phyloP scores from a whole-genome alignment of 768 basidiomycete species.

The Rhizopogon sp. region DNA sequence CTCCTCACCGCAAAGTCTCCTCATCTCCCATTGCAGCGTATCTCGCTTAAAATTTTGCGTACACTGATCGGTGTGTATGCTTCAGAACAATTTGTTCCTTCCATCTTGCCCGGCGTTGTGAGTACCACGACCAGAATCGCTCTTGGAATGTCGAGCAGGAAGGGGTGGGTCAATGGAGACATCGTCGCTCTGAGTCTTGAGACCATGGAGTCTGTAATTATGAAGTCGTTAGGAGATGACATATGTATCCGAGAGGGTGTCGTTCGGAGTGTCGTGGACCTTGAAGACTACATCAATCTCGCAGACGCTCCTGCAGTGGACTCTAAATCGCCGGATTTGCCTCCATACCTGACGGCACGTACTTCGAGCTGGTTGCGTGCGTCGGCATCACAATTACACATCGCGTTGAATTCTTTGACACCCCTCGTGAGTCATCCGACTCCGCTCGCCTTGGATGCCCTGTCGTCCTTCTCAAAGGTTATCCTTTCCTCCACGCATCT shows the following conservation, averaged over 20 bases:
- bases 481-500: slow-evolving; percentile 52
- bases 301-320: slow-evolving; percentile 10
- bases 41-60: slow-evolving; percentile 55
- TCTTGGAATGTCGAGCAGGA: slow-evolving; percentile 45
- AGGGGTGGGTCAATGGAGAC: slow-evolving; percentile 72
- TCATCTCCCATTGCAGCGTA: slow-evolving; percentile 54
- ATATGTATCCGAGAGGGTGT: slow-evolving; percentile 61
- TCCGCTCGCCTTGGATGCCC: slow-evolving; percentile 52
- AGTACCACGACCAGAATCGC: slow-evolving; percentile 73
- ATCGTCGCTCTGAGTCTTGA: slow-evolving; percentile 52
- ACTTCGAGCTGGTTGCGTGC: slow-evolving; percentile 77
- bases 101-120: slow-evolving; percentile 80
- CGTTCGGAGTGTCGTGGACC: slow-evolving; percentile 44
- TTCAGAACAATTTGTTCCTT: slow-evolving; percentile 49
- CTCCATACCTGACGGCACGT: slow-evolving; percentile 48
- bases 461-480: slow-evolving; percentile 49
- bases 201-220: slow-evolving; percentile 50
- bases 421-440: slow-evolving; percentile 70
- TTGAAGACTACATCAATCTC: slow-evolving; percentile 57
- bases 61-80: slow-evolving; percentile 47
- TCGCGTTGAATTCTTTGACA: slow-evolving; percentile 74
- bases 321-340: slow-evolving; percentile 19
- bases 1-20: slow-evolving; percentile 53
- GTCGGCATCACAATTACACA: slow-evolving; percentile 77
- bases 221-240: slow-evolving; percentile 61